Evolutionary conservation across 2,329 filamentous ascomycete species (phyloP), one percentile per base, ranked within the genome.

Genomic region (Gremmenia infestans): DNA sequence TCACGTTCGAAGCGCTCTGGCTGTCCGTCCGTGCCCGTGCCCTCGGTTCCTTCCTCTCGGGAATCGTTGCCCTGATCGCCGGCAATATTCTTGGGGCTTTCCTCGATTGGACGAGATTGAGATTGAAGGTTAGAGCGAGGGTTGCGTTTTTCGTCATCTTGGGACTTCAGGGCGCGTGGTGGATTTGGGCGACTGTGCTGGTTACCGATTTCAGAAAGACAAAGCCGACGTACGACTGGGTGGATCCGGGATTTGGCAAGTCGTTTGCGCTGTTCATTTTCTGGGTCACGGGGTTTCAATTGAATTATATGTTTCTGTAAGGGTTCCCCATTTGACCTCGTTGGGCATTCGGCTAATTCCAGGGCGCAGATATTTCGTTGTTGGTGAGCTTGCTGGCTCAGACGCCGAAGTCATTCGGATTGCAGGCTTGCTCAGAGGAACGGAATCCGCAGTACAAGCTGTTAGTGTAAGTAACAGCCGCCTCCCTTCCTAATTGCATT

Each of bases 371-470:
- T 89, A 89, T 72, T 90, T 90, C 64, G 74, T 90, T 57, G 80
- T 90, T 9, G 79, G 82, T 4, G 85, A 88, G 62, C 68, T 91
- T 2, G 84, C 87, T 1, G 70, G 75, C 4, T 74, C 77, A 5
- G 77, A 88, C 50, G 76, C 78, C 23, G 82, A 91, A 61, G 79
- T 89, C 1, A 80, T 91, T 45, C 79, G 87, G 0, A 85, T 86
- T 64, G 81, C 87, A 0, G 86, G 84, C 0, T 70, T 91, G 12
- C 73, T 91, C 2, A 77, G 87, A 54, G 87, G 84, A 1, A 87
- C 84, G 0, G 87, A 91, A 70, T 88, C 85, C 1, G 87, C 85
- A 0, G 86, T 84, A 73, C 87, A 91, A 67, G 87, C 86, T 6
- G 72, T 91, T 15, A 87, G 84, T 64, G 75, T 77, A 65, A 63